A percentile compares a stretch with the other conserved stretches of the same genome.
phyloP scores from a whole-genome alignment of 2,329 filamentous ascomycete species.

The Penicillium psychrosexuale region DNA sequence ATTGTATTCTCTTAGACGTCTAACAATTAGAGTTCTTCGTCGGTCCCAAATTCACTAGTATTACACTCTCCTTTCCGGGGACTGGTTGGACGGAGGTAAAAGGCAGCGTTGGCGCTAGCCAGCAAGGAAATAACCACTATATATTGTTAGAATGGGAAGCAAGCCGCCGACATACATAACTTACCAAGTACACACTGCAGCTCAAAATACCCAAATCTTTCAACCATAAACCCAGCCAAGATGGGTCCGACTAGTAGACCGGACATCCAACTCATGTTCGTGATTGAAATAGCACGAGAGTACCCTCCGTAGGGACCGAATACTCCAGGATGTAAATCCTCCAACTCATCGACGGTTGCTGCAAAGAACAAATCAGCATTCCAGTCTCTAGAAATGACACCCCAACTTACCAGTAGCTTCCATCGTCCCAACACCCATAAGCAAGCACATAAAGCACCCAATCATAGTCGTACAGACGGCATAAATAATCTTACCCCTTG shows the following conservation, averaged over 20 bases:
- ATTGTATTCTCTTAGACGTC: background rate
- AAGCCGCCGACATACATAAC: background rate
- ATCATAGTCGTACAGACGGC: background rate
- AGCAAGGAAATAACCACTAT: background rate
- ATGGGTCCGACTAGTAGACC: constrained; percentile 19
- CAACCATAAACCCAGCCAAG: constrained; percentile 14
- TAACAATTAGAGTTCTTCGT: background rate
- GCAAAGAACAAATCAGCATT: background rate
- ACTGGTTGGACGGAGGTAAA: background rate
- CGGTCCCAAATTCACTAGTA: background rate
- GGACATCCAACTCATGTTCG: constrained; percentile 21
- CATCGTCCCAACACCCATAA: constrained; percentile 6
- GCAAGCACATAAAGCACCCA: constrained; percentile 8
- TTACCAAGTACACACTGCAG: constrained; percentile 13
- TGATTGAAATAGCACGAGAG: constrained; percentile 21
- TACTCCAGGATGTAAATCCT: constrained; percentile 15
- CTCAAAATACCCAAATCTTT: constrained; percentile 14
- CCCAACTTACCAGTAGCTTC: constrained; percentile 9
- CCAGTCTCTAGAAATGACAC: background rate
- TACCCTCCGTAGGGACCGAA: constrained; percentile 25
- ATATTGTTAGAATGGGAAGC: background rate
- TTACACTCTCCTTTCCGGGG: background rate
- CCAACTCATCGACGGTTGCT: constrained; percentile 17
- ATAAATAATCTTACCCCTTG: background rate
- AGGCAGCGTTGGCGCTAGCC: background rate